Conservation (phyloP, 2,329 filamentous ascomycete species). For the Fulvia fulva region DNA sequence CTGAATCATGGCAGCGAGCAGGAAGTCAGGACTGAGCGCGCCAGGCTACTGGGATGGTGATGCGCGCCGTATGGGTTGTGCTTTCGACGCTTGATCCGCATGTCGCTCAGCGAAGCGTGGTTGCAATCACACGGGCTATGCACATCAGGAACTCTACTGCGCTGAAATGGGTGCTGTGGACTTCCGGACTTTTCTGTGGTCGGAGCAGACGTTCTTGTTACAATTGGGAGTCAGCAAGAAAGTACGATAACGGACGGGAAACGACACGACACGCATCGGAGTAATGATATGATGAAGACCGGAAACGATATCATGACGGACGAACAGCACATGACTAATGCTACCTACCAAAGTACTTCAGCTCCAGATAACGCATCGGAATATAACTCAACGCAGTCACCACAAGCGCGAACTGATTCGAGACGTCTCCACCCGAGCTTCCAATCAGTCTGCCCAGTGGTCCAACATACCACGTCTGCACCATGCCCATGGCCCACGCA, state of each 20-base stretch:
- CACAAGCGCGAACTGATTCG: slow-evolving; percentile 51
- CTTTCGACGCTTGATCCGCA: too few relatives aligned
- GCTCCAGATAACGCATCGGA: slow-evolving; percentile 48
- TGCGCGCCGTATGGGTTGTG: neutral
- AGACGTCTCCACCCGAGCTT: slow-evolving; percentile 53
- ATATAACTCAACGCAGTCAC: slow-evolving; percentile 48
- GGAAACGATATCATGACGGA: too few relatives aligned
- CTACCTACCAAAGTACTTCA: slow-evolving; percentile 42
- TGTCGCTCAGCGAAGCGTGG: too few relatives aligned
- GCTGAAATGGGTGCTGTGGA: too few relatives aligned
- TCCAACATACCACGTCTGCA: slow-evolving; percentile 40
- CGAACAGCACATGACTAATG: neutral
- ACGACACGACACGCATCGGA: too few relatives aligned
- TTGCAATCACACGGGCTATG: too few relatives aligned
- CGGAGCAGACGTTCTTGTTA: too few relatives aligned
- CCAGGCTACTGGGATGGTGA: slow-evolving; percentile 28
- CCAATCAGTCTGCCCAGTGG: slow-evolving; percentile 57
- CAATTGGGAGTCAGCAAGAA: too few relatives aligned
- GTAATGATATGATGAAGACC: too few relatives aligned
- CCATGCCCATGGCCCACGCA: slow-evolving; percentile 55
- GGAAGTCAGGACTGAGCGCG: slow-evolving; percentile 29
- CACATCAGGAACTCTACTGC: too few relatives aligned
- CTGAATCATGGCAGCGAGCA: slow-evolving; percentile 36
- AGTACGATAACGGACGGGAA: too few relatives aligned
- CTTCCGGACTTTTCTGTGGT: too few relatives aligned